phyloP scores from a whole-genome alignment of 176 grass and related monocot species.

The Chloris gayana region DNA sequence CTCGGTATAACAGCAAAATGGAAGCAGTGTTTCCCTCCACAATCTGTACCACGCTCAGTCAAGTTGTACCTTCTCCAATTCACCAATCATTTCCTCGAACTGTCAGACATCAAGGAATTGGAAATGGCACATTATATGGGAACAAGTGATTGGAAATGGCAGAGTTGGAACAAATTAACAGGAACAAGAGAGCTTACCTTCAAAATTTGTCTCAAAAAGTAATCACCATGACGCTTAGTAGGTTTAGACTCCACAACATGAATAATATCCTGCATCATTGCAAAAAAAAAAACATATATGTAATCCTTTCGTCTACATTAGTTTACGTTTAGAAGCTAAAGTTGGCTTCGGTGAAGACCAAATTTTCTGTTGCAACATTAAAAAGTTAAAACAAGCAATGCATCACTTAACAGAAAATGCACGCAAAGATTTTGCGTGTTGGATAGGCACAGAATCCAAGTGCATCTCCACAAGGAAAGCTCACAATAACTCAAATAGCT shows the following conservation, averaged over 20 bases:
- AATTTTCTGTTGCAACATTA: neutral
- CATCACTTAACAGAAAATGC: neutral
- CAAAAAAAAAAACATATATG: neutral
- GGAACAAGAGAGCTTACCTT: slow-evolving; percentile 62
- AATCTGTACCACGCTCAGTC: slow-evolving; percentile 54
- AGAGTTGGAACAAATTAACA: neutral
- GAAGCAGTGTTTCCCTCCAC: slow-evolving; percentile 10
- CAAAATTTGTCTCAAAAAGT: slow-evolving; percentile 95
- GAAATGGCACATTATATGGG: neutral
- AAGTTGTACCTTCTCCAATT: slow-evolving; percentile 83
- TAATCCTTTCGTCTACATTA: neutral
- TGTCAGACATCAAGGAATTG: slow-evolving; percentile 30
- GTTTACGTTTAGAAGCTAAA: neutral
- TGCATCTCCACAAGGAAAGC: neutral
- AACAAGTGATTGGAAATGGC: neutral
- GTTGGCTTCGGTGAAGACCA: neutral
- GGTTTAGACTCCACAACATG: slow-evolving; percentile 85
- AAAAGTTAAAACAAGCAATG: neutral
- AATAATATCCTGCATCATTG: slow-evolving; percentile 68
- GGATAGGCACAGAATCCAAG: neutral
- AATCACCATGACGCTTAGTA: slow-evolving; percentile 77
- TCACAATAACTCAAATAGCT: neutral
- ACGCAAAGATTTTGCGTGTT: neutral
- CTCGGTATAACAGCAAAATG: slow-evolving; percentile 30
- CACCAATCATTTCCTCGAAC: slow-evolving; percentile 91